Evolutionary conservation across 768 basidiomycete genomes (phyloP), one percentile per base, ranked within the genome.

Genomic region (Pisolithus marmoratus): DNA sequence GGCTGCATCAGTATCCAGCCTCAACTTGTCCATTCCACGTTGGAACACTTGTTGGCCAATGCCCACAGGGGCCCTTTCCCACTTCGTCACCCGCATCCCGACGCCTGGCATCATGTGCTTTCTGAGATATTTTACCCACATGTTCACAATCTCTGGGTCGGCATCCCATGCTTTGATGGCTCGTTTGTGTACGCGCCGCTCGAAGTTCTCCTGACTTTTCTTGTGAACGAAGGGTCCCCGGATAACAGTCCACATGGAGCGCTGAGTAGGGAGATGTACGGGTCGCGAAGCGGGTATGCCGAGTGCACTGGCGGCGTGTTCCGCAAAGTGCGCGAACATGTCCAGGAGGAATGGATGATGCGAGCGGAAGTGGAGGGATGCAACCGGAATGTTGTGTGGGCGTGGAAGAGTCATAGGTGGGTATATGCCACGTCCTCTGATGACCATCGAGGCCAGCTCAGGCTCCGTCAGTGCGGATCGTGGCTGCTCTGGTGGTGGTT

Each of bases 171-270:
- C 89, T 69, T 93, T 94, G 70, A 98, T 82, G 37, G 80, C 79
- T 11, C 94, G 80, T 63, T 88, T 90, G 63, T 94, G 88, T 49
- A 85, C 84, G 60, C 75, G 80, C 24, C 90, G 74, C 66, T 93
- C 87, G 66, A 95, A 98, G 70, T 97, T 98, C 74, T 98, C 94
- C 69, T 97, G 94, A 17, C 80, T 74, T 70, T 95, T 96, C 64
- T 98, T 98, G 68, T 94, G 87, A 5, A 81, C 84, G 64, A 98
- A 98, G 9, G 95, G 94, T 4, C 82, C 80, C 34, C 85, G 81
- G 8, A 79, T 76, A 17, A 96, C 94, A 0, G 95, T 96, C 84
- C 90, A 91, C 9, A 96, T 72, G 5, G 78, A 74, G 42, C 89
- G 85, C 57, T 84, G 75, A 2, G 80, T 90, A 0, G 92, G 93